These are phyloP conservation scores for Orbilia brochopaga DNA, from an alignment of 2,329 filamentous ascomycete species.

Conservation along the genomic window DNA sequence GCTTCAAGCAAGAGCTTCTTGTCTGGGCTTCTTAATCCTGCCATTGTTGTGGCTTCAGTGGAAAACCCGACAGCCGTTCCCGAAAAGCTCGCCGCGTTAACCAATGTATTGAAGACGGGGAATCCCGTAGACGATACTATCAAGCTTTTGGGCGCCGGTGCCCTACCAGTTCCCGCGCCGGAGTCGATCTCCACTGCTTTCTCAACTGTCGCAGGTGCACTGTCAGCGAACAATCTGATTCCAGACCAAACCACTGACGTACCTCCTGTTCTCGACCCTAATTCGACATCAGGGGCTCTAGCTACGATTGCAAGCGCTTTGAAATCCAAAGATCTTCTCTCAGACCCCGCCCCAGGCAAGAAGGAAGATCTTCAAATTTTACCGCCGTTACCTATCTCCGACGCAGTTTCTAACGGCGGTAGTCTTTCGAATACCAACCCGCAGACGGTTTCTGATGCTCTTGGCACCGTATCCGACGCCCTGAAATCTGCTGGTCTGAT, in stretches of 20 bases:
- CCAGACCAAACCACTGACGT: background rate
- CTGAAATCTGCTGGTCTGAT: conserved; percentile 30
- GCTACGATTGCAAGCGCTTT: conserved; percentile 38
- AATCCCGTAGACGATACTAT: conserved; percentile 19
- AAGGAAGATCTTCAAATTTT: conserved; percentile 5
- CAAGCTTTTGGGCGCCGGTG: conserved; percentile 34
- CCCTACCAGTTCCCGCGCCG: conserved; percentile 26
- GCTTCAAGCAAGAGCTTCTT: conserved; percentile 23
- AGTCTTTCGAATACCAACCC: conserved; percentile 17
- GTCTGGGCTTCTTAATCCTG: conserved; percentile 9
- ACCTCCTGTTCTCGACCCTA: conserved; percentile 7
- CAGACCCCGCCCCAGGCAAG: conserved; percentile 3
- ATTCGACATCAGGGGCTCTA: conserved; percentile 25
- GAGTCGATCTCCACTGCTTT: conserved; percentile 25
- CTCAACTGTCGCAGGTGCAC: conserved; percentile 19
- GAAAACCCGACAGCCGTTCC: conserved; percentile 25
- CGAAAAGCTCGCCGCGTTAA: conserved; percentile 34
- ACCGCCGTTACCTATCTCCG: conserved; percentile 15
- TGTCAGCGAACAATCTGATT: conserved; percentile 29
- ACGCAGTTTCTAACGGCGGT: background rate
- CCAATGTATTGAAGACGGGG: conserved; percentile 32
- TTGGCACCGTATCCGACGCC: conserved; percentile 21
- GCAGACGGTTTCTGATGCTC: conserved; percentile 13
- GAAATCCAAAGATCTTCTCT: conserved; percentile 23
- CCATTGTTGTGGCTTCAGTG: conserved; percentile 4